Evolutionary conservation across 179 eudicot genomes (phyloP).

Genomic region (Sideroxylon spinosum): DNA sequence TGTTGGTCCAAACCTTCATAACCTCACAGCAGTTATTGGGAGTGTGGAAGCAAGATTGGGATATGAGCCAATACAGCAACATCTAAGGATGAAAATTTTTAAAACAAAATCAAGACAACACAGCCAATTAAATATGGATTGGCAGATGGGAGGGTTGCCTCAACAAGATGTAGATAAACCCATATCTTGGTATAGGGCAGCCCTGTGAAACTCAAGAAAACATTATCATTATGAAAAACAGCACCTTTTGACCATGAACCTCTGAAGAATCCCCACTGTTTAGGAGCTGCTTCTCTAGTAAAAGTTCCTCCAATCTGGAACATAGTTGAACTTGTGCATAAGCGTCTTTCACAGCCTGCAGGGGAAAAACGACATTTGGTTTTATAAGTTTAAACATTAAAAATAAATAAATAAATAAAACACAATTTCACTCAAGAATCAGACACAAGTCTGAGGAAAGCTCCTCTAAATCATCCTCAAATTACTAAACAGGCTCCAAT

Average conservation of each 20-base stretch:
- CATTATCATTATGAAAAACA: background rate
- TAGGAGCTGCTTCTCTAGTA: constrained; percentile 41
- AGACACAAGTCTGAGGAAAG: background rate
- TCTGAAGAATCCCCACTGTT: constrained; percentile 48
- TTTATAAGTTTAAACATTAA: background rate
- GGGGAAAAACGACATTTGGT: background rate
- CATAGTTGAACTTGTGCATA: constrained; percentile 36
- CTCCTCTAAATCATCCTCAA: constrained; percentile 9
- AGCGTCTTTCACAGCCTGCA: constrained; percentile 39
- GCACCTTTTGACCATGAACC: constrained; percentile 51
- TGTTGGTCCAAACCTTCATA: background rate
- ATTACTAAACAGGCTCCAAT: constrained; percentile 4
- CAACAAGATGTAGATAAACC: background rate
- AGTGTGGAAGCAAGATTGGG: background rate
- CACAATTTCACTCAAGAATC: background rate
- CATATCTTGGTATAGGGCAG: background rate
- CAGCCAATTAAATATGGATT: background rate
- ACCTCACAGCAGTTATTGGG: background rate
- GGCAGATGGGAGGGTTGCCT: background rate
- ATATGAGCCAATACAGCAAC: background rate
- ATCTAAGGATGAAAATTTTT: background rate
- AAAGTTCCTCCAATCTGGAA: constrained; percentile 47
- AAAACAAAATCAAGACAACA: background rate
- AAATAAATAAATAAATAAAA: too few species aligned
- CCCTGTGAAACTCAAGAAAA: background rate